phyloP scores from a whole-genome alignment of 2,329 filamentous ascomycete species.

The Venturia oleaginea region DNA sequence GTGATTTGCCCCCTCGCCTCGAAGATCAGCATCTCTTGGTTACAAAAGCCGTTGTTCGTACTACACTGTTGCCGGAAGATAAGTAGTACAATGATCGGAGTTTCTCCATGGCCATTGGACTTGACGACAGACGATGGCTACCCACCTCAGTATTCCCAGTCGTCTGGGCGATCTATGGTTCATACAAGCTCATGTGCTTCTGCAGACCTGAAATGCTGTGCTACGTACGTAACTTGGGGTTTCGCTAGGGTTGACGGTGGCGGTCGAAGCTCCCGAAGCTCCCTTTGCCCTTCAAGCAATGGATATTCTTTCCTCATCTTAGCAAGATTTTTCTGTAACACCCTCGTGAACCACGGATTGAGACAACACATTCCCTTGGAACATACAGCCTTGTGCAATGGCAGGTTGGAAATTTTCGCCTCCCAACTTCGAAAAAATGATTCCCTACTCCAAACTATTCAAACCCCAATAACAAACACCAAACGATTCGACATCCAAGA shows the following conservation, averaged over 20 bases:
- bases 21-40: background rate
- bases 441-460: background rate
- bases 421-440: background rate
- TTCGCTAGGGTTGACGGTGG: background rate
- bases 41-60: conserved; percentile 2
- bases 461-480: background rate
- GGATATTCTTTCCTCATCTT: background rate
- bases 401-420: background rate
- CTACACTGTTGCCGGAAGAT: background rate
- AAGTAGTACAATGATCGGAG: background rate
- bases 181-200: conserved; percentile 6
- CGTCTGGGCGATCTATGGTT: conserved; percentile 11
- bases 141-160: background rate
- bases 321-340: background rate
- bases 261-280: background rate
- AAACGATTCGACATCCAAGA: background rate
- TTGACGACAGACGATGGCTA: background rate
- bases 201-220: background rate
- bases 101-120: background rate
- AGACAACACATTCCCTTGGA: background rate
- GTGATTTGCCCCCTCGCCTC: background rate
- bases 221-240: background rate
- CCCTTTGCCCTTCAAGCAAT: background rate
- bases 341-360: background rate
- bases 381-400: background rate